Evolutionary conservation across 2,329 filamentous ascomycete species (phyloP).

Genomic region (Fusarium sp.): DNA sequence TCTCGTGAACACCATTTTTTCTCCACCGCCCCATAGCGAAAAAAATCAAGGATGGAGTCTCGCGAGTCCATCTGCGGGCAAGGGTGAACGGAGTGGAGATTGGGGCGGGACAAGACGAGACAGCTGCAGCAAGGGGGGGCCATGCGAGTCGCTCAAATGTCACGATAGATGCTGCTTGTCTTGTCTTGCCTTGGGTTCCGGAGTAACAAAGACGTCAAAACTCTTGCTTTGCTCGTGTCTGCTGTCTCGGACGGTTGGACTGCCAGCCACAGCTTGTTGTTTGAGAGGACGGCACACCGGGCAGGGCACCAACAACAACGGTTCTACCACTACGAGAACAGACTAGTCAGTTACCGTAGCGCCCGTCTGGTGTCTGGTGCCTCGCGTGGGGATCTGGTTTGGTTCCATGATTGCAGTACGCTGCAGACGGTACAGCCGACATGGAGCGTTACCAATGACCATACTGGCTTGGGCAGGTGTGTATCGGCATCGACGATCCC

Average conservation of each 20-base stretch:
- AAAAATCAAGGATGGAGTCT: constrained; percentile 24
- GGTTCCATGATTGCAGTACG: not conserved
- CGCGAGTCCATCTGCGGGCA: not conserved
- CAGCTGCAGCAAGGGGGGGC: constrained; percentile 16
- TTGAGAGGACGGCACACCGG: not conserved
- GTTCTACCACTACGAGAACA: constrained; percentile 8
- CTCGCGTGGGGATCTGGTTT: constrained; percentile 1
- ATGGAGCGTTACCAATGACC: constrained; percentile 25
- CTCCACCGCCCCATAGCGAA: constrained; percentile 28
- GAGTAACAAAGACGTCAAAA: not conserved
- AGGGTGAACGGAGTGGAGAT: constrained; percentile 31
- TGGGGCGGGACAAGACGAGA: constrained; percentile 2
- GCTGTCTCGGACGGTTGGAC: not conserved
- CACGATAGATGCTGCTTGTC: constrained; percentile 4
- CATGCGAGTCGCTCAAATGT: constrained; percentile 4
- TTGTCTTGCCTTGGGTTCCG: constrained; percentile 2
- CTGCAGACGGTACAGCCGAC: not conserved
- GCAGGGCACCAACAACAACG: not conserved
- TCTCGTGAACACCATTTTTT: constrained; percentile 28
- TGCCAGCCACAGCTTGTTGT: constrained; percentile 19
- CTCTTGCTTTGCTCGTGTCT: not conserved
- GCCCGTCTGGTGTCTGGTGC: constrained; percentile 9
- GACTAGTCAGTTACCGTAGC: constrained; percentile 23
- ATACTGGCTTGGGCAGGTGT: constrained; percentile 20
- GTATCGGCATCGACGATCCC: constrained; percentile 32